A percentile compares a stretch with the other conserved stretches of the same genome.
phyloP scores from a whole-genome alignment of 352 stramenopile species.

The Phytophthora litchii region DNA sequence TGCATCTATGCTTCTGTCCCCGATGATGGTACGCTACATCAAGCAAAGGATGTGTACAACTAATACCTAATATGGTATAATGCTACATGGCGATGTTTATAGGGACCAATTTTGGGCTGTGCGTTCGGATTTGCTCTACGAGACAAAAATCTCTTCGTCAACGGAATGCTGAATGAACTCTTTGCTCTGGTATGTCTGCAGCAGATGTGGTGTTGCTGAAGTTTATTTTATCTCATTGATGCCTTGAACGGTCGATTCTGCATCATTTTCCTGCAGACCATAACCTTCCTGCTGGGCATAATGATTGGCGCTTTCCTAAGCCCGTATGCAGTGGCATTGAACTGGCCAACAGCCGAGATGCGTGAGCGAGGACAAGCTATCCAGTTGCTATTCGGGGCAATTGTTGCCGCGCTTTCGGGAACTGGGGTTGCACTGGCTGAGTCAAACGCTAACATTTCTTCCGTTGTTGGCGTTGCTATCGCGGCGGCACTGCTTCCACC shows the following conservation, averaged over 20 bases:
- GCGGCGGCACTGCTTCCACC: constrained; percentile 80
- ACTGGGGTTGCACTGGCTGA: constrained; percentile 81
- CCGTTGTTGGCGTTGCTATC: constrained; percentile 90
- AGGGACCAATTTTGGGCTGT: constrained; percentile 85
- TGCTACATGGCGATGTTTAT: neutral
- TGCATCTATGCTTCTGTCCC: constrained; percentile 88
- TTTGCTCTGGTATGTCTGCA: constrained; percentile 64
- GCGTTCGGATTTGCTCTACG: constrained; percentile 83
- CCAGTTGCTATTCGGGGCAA: constrained; percentile 78
- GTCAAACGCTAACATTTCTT: constrained; percentile 90
- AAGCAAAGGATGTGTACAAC: neutral
- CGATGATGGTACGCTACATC: constrained; percentile 69
- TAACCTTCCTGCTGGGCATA: constrained; percentile 81
- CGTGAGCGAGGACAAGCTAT: constrained; percentile 76
- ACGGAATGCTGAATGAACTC: constrained; percentile 82
- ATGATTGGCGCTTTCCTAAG: constrained; percentile 82
- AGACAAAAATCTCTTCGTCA: constrained; percentile 84
- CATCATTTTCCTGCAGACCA: constrained; percentile 38
- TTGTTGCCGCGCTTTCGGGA: constrained; percentile 79
- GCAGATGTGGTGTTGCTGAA: neutral
- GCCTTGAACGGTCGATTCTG: neutral
- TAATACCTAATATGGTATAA: too few relatives aligned
- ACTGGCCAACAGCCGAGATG: constrained; percentile 89
- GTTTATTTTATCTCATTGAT: neutral
- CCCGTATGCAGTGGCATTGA: constrained; percentile 75